phyloP scores from a whole-genome alignment of 805 yeast genomes.

The Cyberlindnera xylosilytica region DNA sequence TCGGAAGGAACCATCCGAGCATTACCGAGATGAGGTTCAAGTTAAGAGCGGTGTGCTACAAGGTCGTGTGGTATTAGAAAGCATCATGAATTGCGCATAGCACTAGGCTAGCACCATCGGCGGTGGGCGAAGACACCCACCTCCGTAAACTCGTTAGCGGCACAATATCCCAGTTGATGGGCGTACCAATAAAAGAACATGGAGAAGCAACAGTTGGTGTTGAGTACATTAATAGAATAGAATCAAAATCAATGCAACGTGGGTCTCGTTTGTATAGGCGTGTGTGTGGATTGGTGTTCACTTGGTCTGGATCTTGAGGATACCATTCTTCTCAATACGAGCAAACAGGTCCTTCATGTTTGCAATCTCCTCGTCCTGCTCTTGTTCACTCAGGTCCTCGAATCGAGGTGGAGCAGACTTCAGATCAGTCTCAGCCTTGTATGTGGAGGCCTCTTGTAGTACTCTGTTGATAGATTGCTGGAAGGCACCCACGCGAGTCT shows the following conservation, averaged over 20 bases:
- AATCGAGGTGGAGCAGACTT: conserved; percentile 18
- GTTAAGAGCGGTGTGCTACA: too few relatives aligned
- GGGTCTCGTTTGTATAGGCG: too few relatives aligned
- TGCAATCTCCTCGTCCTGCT: conserved; percentile 27
- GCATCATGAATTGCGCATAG: too few relatives aligned
- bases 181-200: too few relatives aligned
- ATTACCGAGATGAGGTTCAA: too few relatives aligned
- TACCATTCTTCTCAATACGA: conserved; percentile 26
- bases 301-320: conserved; percentile 26
- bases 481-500: conserved; percentile 2
- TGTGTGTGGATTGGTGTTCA: conserved; percentile 2
- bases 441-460: conserved; percentile 6
- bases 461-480: conserved; percentile 1
- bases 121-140: too few relatives aligned
- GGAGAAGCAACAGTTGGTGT: too few relatives aligned
- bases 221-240: background rate
- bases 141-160: too few relatives aligned
- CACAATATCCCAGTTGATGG: too few relatives aligned
- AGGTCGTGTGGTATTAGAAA: too few relatives aligned
- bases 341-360: conserved; percentile 26
- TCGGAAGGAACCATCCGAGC: too few relatives aligned
- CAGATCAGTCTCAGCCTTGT: conserved; percentile 2
- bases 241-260: background rate
- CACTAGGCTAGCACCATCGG: too few relatives aligned
- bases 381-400: conserved; percentile 25